Evolutionary conservation across 306 rosid species (phyloP).

Genomic region (Prunus kanzakura): DNA sequence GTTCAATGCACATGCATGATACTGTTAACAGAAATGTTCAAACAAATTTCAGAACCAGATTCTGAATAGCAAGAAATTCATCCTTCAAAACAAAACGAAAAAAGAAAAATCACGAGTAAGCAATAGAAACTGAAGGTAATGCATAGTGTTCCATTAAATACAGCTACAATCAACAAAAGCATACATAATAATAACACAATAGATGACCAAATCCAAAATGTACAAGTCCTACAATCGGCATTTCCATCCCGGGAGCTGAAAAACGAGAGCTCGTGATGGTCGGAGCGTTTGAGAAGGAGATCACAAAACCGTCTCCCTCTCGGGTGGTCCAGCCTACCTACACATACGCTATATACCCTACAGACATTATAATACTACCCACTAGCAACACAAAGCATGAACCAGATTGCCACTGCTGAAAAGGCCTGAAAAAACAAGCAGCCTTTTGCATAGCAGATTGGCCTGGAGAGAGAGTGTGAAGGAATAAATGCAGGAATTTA

Average conservation of each 20-base stretch:
- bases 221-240: constrained; percentile 11
- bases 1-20: background rate
- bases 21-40: background rate
- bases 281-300: constrained; percentile 44
- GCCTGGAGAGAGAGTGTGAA: background rate
- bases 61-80: background rate
- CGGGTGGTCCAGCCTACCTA: constrained; percentile 19
- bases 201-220: background rate
- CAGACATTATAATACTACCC: background rate
- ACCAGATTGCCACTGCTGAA: constrained; percentile 27
- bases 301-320: constrained; percentile 81
- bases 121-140: background rate
- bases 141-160: background rate
- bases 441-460: constrained; percentile 34
- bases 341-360: background rate
- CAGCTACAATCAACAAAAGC: background rate
- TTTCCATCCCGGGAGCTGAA: constrained; percentile 46
- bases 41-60: background rate
- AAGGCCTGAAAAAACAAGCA: constrained; percentile 36
- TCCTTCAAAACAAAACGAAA: background rate
- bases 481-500: background rate
- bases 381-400: constrained; percentile 5
- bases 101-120: background rate
- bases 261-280: constrained; percentile 50
- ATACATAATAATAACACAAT: constrained; percentile 7